Conservation (phyloP, 108 stramenopile genomes). For the Skeletonema tropicum region DNA sequence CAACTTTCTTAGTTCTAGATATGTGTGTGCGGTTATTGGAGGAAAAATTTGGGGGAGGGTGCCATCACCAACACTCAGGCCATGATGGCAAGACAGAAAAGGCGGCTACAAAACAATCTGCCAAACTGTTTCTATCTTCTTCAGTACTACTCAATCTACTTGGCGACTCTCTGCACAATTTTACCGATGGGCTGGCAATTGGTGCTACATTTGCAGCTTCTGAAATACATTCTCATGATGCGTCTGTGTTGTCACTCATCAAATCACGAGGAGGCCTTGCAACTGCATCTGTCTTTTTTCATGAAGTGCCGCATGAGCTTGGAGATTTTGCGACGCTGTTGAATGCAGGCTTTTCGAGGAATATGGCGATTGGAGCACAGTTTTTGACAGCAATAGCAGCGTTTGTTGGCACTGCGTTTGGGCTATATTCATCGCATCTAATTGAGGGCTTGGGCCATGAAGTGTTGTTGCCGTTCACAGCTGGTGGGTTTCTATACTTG, state of each 20-base stretch:
- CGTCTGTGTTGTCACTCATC: slow-evolving; percentile 49
- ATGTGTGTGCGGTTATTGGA: slow-evolving; percentile 68
- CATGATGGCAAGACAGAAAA: slow-evolving; percentile 20
- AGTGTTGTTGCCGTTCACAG: slow-evolving; percentile 67
- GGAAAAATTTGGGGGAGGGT: slow-evolving; percentile 7
- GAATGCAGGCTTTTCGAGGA: slow-evolving; percentile 69
- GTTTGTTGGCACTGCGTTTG: slow-evolving; percentile 78
- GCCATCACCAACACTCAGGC: slow-evolving; percentile 33
- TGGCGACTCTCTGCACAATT: slow-evolving; percentile 89
- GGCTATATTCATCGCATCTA: slow-evolving; percentile 49
- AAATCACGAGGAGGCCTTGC: slow-evolving; percentile 76
- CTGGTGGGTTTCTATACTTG: slow-evolving; percentile 91
- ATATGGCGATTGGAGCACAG: slow-evolving; percentile 81
- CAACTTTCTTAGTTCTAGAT: slow-evolving; percentile 72
- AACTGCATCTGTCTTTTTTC: slow-evolving; percentile 81
- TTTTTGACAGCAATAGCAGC: slow-evolving; percentile 88
- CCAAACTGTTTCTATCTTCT: slow-evolving; percentile 39
- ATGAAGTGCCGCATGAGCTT: slow-evolving; percentile 92
- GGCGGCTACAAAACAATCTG: slow-evolving; percentile 9
- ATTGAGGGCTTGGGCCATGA: slow-evolving; percentile 52
- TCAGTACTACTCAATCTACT: slow-evolving; percentile 77
- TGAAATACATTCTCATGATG: slow-evolving; percentile 18
- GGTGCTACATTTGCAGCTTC: slow-evolving; percentile 77
- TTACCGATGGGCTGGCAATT: slow-evolving; percentile 84
- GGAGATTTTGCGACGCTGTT: slow-evolving; percentile 89